A percentile compares a stretch with the other conserved stretches of the same genome.
Conservation (phyloP, 2,329 filamentous ascomycete genomes). For the Fusarium nodosum region DNA sequence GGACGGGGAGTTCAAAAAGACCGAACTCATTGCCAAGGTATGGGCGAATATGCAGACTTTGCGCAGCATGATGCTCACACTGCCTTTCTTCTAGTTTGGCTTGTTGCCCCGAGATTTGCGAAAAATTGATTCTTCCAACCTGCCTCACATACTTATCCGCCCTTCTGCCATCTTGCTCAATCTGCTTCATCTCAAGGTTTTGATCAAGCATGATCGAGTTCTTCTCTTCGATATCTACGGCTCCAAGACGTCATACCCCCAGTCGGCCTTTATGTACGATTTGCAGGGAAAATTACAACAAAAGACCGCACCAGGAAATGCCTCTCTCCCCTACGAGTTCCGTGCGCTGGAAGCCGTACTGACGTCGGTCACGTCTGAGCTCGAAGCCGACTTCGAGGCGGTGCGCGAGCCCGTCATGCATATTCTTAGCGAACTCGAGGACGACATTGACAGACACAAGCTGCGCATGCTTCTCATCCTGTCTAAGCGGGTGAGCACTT, state of each 20-base stretch:
- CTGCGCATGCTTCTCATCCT: slow-evolving; percentile 90
- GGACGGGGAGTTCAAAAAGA: slow-evolving; percentile 97
- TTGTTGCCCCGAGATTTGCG: slow-evolving; percentile 93
- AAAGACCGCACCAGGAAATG: slow-evolving; percentile 71
- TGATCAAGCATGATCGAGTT: slow-evolving; percentile 95
- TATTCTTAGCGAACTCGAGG: slow-evolving; percentile 90
- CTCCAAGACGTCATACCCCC: slow-evolving; percentile 92
- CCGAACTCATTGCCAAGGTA: slow-evolving; percentile 94
- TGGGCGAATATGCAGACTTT: slow-evolving; percentile 2
- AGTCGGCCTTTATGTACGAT: slow-evolving; percentile 98
- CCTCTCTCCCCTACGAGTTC: slow-evolving; percentile 91
- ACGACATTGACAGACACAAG: slow-evolving; percentile 96
- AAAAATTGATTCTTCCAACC: slow-evolving; percentile 96
- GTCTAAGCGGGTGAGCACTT: slow-evolving; percentile 95
- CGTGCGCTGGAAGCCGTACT: slow-evolving; percentile 94
- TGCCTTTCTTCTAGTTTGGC: slow-evolving; percentile 74
- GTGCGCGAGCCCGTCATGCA: slow-evolving; percentile 92
- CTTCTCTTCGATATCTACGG: slow-evolving; percentile 97
- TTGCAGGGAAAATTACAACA: slow-evolving; percentile 92
- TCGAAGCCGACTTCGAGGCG: slow-evolving; percentile 95
- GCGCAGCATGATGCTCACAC: slow-evolving; percentile 13
- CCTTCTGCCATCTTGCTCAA: slow-evolving; percentile 95
- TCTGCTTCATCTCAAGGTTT: slow-evolving; percentile 92
- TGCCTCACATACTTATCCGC: slow-evolving; percentile 94
- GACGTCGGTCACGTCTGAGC: slow-evolving; percentile 89